A percentile compares a stretch with the other conserved stretches of the same genome.
Conservation (phyloP, 495 filamentous ascomycete genomes). For the Sphaerosporella brunnea region DNA sequence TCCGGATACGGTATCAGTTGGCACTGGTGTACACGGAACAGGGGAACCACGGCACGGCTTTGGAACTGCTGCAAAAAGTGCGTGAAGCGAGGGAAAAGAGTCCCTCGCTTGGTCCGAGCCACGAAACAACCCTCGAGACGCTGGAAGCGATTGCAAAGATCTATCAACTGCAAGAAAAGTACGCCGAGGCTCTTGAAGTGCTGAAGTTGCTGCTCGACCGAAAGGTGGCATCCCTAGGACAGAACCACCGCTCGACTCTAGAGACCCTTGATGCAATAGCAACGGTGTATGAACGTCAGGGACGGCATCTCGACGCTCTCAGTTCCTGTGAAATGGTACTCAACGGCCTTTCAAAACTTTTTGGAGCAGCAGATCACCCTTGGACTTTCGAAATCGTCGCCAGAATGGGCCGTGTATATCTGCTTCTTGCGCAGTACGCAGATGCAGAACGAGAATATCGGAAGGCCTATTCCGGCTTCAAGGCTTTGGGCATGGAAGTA, state of each 20-base stretch:
- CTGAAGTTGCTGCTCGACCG: background rate
- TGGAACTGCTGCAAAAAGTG: background rate
- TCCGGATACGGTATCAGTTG: constrained; percentile 2
- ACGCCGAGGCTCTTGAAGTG: background rate
- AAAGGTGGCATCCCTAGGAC: constrained; percentile 1
- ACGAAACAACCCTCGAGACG: background rate
- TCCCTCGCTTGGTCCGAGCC: background rate
- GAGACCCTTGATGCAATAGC: background rate
- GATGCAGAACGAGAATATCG: background rate
- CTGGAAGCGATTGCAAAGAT: background rate
- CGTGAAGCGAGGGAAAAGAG: background rate
- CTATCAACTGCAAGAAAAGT: background rate
- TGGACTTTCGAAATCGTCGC: background rate
- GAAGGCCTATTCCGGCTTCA: background rate
- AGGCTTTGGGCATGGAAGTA: background rate
- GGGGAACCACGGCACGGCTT: background rate
- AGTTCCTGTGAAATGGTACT: background rate
- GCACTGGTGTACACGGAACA: constrained; percentile 4
- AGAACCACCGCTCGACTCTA: background rate
- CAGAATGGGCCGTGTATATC: background rate
- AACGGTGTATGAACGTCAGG: background rate
- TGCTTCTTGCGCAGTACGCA: background rate
- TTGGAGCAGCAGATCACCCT: background rate
- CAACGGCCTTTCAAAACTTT: background rate
- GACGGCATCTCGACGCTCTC: background rate